Evolutionary conservation across 306 rosid genomes (phyloP).

Genomic region (Citrullus amarus): DNA sequence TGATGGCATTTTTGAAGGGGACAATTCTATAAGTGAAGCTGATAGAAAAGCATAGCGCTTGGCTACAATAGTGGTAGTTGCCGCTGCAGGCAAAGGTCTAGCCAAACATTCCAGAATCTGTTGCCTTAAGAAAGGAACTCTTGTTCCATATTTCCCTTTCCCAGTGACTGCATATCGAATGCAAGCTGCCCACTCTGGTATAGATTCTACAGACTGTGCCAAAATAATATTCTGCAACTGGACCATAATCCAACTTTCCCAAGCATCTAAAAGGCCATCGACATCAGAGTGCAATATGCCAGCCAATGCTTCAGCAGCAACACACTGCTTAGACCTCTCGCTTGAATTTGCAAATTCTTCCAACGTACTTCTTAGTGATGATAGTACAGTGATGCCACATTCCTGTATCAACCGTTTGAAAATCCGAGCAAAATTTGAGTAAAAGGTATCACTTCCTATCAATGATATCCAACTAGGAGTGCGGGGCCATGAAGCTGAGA

Average conservation of each 20-base stretch:
- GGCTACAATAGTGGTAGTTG: constrained; percentile 71
- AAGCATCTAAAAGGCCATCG: constrained; percentile 60
- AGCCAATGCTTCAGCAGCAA: constrained; percentile 97
- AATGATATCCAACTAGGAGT: constrained; percentile 94
- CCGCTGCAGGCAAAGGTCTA: constrained; percentile 67
- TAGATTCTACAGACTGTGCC: constrained; percentile 85
- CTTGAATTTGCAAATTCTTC: constrained; percentile 78
- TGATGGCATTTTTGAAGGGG: constrained; percentile 77
- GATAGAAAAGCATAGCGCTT: constrained; percentile 93
- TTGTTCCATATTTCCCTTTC: constrained; percentile 86
- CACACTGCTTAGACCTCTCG: constrained; percentile 98
- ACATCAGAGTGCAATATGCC: constrained; percentile 93
- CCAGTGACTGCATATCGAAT: constrained; percentile 95
- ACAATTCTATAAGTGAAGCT: constrained; percentile 82
- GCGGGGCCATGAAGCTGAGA: constrained; percentile 99
- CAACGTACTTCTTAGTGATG: constrained; percentile 60
- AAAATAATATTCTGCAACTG: constrained; percentile 75
- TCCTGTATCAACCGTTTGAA: constrained; percentile 90
- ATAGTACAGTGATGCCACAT: constrained; percentile 77
- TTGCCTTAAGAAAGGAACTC: constrained; percentile 84
- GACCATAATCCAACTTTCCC: constrained; percentile 84
- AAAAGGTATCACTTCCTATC: constrained; percentile 72
- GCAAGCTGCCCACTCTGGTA: constrained; percentile 97
- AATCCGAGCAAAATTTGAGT: constrained; percentile 86
- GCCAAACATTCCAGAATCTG: constrained; percentile 75